Base-by-base conservation (phyloP, 768 basidiomycete species). In the Fomitopsis pulvina region DNA sequence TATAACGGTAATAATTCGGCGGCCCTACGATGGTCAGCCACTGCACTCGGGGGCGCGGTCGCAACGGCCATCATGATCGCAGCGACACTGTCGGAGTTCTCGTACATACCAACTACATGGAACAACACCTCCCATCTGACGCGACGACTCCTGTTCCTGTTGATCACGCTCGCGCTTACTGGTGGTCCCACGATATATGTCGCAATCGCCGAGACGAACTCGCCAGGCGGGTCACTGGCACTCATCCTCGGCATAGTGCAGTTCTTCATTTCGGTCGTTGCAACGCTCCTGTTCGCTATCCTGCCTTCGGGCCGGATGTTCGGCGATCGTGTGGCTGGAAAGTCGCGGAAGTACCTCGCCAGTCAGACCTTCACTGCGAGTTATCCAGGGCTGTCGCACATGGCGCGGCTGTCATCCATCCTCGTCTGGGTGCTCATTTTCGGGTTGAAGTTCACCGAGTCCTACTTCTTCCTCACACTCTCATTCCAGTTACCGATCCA, bases 301-400 rank as follows among this genome's bases (percentile, higher is more conserved):
- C 81, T 99, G 69, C 96, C 96, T 0, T 96, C 93, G 1, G 96
- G 93, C 0, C 83, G 95, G 18, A 97, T 98, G 92, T 99, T 99
- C 62, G 96, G 96, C 27, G 96, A 99, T 66, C 82, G 95, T 48
- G 96, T 99, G 0, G 91, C 87, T 0, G 88, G 95, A 45, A 97
- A 95, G 71, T 85, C 85, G 12, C 76, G 96, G 56, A 99, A 99
- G 64, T 98, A 99, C 66, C 87, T 99, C 40, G 96, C 96, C 7
- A 93, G 86, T 55, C 96, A 99, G 66, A 98, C 96, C 0, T 98
- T 99, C 71, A 98, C 96, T 0, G 96, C 95, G 0, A 89, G 87
- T 50, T 99, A 99, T 66, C 94, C 92, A 0, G 56, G 72, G 3
- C 72, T 98, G 27, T 71, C 73, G 37, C 64, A 71, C 41, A 68